Percentiles rank a stretch among this genome's conserved stretches.
phyloP scores from a whole-genome alignment of 148 eudicot species.

The Gaultheria prostrata region DNA sequence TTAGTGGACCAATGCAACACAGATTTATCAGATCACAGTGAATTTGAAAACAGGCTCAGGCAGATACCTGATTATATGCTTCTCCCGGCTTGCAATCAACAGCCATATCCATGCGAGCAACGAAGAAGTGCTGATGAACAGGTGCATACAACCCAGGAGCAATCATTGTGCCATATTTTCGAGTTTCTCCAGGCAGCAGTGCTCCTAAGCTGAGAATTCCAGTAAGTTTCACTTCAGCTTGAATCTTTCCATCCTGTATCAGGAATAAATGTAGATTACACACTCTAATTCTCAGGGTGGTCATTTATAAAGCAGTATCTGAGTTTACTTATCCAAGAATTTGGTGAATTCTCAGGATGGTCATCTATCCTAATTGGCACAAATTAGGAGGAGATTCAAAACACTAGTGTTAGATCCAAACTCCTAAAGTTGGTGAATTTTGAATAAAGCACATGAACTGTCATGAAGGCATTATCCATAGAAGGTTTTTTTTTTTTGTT shows the following conservation, averaged over 20 bases:
- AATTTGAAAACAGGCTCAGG: background rate
- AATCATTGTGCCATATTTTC: conserved; percentile 96
- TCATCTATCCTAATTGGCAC: no score
- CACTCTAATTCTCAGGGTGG: conserved; percentile 1
- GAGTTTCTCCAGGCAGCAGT: conserved; percentile 78
- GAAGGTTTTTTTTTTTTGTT: no score
- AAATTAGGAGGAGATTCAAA: no score
- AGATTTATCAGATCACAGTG: background rate
- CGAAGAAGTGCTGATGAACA: conserved; percentile 97
- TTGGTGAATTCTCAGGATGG: no score
- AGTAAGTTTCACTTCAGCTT: conserved; percentile 96
- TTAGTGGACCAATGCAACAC: conserved; percentile 6
- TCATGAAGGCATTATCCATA: no score
- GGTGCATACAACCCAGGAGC: conserved; percentile 99
- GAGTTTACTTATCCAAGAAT: background rate
- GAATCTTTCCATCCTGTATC: conserved; percentile 92
- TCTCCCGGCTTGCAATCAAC: conserved; percentile 98
- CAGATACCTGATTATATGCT: conserved; percentile 82
- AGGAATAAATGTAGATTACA: conserved; percentile 2
- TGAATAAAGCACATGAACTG: no score
- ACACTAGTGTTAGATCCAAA: no score
- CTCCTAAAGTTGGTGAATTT: no score
- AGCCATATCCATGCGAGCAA: conserved; percentile 99
- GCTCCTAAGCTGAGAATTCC: conserved; percentile 98
- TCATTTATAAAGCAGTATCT: background rate